phyloP scores from a whole-genome alignment of 495 filamentous ascomycete genomes.

The Neurospora sp. region DNA sequence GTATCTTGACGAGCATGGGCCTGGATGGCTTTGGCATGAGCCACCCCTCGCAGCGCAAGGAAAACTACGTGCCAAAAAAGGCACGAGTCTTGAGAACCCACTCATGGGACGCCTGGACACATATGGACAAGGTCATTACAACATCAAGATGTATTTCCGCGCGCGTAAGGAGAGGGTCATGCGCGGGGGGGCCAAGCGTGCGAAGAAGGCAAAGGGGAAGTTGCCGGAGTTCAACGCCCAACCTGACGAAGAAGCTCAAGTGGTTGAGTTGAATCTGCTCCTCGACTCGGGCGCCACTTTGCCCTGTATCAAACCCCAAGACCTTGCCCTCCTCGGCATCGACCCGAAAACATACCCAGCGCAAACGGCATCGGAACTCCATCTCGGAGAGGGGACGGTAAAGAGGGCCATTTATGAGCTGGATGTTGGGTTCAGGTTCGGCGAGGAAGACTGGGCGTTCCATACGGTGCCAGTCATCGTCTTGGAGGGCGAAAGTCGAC shows the following conservation, averaged over 20 bases:
- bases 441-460: slow-evolving; percentile 1
- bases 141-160: slow-evolving; percentile 18
- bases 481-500: slow-evolving; percentile 17
- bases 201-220: not conserved
- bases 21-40: slow-evolving; percentile 43
- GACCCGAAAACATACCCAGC: slow-evolving; percentile 25
- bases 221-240: not conserved
- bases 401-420: slow-evolving; percentile 31
- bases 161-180: slow-evolving; percentile 8
- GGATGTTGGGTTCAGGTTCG: slow-evolving; percentile 21
- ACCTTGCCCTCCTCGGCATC: slow-evolving; percentile 28
- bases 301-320: slow-evolving; percentile 24
- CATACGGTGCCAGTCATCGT: slow-evolving; percentile 20
- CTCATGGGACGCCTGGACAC: slow-evolving; percentile 2
- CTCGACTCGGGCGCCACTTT: slow-evolving; percentile 38
- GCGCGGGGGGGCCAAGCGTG: not conserved
- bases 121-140: slow-evolving; percentile 19
- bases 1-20: slow-evolving; percentile 27
- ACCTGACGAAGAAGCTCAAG: not conserved
- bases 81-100: slow-evolving; percentile 17
- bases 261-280: slow-evolving; percentile 19
- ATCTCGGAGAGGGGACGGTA: slow-evolving; percentile 10
- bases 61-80: slow-evolving; percentile 20
- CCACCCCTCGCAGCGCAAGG: slow-evolving; percentile 24
- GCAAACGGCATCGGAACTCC: slow-evolving; percentile 15